Evolutionary conservation across 2,329 filamentous ascomycete species (phyloP).

Genomic region (Decorospora gaudefroyi): DNA sequence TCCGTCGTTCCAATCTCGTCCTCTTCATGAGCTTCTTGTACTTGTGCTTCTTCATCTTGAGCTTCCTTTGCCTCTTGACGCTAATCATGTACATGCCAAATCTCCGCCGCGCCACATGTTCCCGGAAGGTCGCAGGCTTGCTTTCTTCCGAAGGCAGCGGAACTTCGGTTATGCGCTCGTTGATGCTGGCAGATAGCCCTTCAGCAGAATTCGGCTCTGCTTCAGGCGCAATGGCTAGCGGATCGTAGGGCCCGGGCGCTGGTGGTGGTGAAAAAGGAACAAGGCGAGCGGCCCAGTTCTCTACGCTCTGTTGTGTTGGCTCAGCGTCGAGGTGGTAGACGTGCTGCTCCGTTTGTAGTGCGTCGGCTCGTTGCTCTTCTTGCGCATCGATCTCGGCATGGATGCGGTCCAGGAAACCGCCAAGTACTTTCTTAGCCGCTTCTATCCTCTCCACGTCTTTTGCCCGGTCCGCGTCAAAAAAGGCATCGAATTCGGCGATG

Average conservation of each 20-base stretch:
- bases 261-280: conserved; percentile 86
- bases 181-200: conserved; percentile 35
- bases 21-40: conserved; percentile 98
- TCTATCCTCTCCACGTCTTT: conserved; percentile 54
- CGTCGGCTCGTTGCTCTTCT: conserved; percentile 47
- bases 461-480: conserved; percentile 68
- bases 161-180: conserved; percentile 41
- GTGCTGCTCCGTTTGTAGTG: conserved; percentile 43
- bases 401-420: conserved; percentile 47
- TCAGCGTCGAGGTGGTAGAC: conserved; percentile 41
- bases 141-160: conserved; percentile 19
- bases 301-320: conserved; percentile 43
- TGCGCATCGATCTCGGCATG: conserved; percentile 41
- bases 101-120: conserved; percentile 35
- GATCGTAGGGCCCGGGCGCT: conserved; percentile 65
- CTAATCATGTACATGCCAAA: conserved; percentile 77
- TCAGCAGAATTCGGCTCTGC: conserved; percentile 19
- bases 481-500: conserved; percentile 77
- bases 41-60: conserved; percentile 99
- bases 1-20: conserved; percentile 85
- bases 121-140: conserved; percentile 31
- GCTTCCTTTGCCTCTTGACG: conserved; percentile 86
- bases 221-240: conserved; percentile 34
- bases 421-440: conserved; percentile 54
- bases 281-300: conserved; percentile 57